Percentiles rank a stretch among this genome's conserved stretches.
phyloP scores from a whole-genome alignment of 2,329 filamentous ascomycete species.

The Fusarium tanahbumbuense region DNA sequence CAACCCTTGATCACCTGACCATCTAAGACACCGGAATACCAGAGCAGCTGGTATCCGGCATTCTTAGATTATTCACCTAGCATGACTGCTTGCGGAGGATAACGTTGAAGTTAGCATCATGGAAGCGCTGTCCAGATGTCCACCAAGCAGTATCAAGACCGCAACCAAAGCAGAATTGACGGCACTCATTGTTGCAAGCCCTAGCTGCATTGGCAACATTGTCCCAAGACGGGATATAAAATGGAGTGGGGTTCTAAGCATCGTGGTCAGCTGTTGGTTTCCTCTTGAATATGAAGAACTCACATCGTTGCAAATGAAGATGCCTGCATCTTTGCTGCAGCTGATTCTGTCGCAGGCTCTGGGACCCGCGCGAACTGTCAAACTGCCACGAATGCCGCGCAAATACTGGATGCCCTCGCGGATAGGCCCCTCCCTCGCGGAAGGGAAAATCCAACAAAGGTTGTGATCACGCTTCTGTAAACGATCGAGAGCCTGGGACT shows the following conservation, averaged over 20 bases:
- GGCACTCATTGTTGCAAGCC: neutral
- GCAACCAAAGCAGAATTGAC: neutral
- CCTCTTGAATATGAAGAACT: neutral
- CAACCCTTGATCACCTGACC: too few relatives aligned
- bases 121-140: neutral
- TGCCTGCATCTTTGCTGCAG: neutral
- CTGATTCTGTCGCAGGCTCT: neutral
- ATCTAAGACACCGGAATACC: neutral
- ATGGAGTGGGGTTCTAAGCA: neutral
- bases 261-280: neutral
- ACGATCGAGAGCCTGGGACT: neutral
- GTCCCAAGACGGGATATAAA: neutral
- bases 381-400: neutral
- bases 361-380: neutral
- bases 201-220: neutral
- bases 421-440: accelerated
- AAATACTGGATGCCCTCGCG: neutral
- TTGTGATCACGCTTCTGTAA: neutral
- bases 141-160: neutral
- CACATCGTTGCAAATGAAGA: neutral
- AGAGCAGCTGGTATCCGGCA: accelerated
- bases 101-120: neutral
- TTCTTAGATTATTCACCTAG: neutral
- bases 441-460: neutral
- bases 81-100: neutral